phyloP scores from a whole-genome alignment of 2,329 filamentous ascomycete genomes.

The Penicillium sp. region DNA sequence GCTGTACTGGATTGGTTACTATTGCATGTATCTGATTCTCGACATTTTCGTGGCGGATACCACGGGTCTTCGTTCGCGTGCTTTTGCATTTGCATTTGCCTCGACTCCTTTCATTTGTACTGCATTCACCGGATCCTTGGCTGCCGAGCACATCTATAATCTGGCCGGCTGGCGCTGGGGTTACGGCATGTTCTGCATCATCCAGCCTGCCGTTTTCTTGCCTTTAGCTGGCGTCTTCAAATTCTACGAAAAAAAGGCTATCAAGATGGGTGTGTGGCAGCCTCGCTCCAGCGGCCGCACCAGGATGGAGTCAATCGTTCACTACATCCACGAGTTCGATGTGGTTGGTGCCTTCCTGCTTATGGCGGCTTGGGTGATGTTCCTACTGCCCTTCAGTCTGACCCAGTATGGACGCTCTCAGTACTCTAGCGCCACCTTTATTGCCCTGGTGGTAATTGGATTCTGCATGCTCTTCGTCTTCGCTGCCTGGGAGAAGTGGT shows the following conservation, averaged over 20 bases:
- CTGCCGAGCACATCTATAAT: slow-evolving; percentile 51
- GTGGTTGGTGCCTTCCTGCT: slow-evolving; percentile 31
- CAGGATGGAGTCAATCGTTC: slow-evolving; percentile 45
- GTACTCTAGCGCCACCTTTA: slow-evolving; percentile 25
- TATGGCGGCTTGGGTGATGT: slow-evolving; percentile 27
- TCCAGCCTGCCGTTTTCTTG: slow-evolving; percentile 55
- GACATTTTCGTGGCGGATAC: slow-evolving; percentile 64
- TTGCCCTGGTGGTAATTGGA: slow-evolving; percentile 20
- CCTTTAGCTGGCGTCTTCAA: slow-evolving; percentile 58
- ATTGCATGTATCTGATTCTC: slow-evolving; percentile 56
- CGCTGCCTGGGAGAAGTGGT: slow-evolving; percentile 21
- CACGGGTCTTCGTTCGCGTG: slow-evolving; percentile 58
- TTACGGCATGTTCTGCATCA: slow-evolving; percentile 58
- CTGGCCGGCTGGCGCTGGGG: slow-evolving; percentile 39
- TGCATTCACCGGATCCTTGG: slow-evolving; percentile 54
- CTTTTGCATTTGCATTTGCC: slow-evolving; percentile 59
- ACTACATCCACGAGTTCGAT: slow-evolving; percentile 64
- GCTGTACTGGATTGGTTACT: slow-evolving; percentile 59
- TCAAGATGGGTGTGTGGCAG: slow-evolving; percentile 52
- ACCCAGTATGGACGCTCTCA: slow-evolving; percentile 21
- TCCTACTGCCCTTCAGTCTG: slow-evolving; percentile 31
- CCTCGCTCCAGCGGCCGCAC: slow-evolving; percentile 47
- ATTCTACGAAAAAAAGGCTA: slow-evolving; percentile 58
- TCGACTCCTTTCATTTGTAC: slow-evolving; percentile 62
- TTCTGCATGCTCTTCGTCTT: slow-evolving; percentile 17